Percentiles rank a stretch among this genome's conserved stretches.
These are phyloP conservation scores for Chaetomiaceae sp. DNA, from an alignment of 2,329 filamentous ascomycete genomes.

Conservation along the genomic window DNA sequence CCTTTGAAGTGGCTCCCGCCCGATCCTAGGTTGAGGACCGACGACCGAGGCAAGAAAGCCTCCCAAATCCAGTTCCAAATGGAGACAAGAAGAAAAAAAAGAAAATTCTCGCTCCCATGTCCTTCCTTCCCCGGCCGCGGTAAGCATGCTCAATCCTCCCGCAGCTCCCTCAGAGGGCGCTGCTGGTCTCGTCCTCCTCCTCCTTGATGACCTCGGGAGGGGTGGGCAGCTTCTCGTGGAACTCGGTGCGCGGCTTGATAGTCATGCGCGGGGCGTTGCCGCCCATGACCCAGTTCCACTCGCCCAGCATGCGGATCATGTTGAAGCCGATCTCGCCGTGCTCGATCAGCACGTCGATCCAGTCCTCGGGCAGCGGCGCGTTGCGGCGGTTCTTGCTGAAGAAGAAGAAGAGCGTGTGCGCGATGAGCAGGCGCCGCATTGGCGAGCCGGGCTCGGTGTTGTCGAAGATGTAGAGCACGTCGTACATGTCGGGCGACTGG, in stretches of 20 bases:
- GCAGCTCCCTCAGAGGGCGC: too few relatives aligned
- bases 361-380: conserved; percentile 15
- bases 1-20: too few relatives aligned
- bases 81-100: too few relatives aligned
- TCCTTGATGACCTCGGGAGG: neutral
- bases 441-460: conserved; percentile 18
- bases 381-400: conserved; percentile 17
- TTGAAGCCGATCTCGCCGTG: conserved; percentile 16
- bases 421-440: conserved; percentile 24
- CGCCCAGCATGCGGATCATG: conserved; percentile 22
- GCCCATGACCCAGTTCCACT: conserved; percentile 25
- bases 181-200: conserved; percentile 8
- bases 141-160: too few relatives aligned
- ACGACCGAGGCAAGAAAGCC: too few relatives aligned
- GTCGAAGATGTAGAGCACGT: conserved; percentile 24
- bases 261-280: conserved; percentile 21
- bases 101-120: too few relatives aligned
- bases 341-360: conserved; percentile 15
- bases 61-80: too few relatives aligned
- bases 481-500: conserved; percentile 17
- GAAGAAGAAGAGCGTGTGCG: conserved; percentile 20
- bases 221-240: conserved; percentile 18
- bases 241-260: conserved; percentile 19
- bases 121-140: too few relatives aligned
- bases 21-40: too few relatives aligned